Conservation (phyloP, 176 grass and related monocot genomes). For the Pontederia crassipes region DNA sequence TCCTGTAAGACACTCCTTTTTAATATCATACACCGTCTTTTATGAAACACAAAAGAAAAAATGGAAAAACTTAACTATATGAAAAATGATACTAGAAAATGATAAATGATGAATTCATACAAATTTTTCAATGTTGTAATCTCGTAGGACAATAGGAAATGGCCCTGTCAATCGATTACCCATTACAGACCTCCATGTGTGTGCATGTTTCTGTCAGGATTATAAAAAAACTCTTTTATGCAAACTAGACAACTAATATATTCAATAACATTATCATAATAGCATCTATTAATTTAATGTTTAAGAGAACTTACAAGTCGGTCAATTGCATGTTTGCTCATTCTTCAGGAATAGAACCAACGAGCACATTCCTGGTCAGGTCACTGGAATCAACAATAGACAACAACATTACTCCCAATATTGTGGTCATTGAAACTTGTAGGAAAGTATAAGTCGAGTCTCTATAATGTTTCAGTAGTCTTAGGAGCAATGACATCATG, state of each 20-base stretch:
- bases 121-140: conserved; percentile 68
- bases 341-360: conserved; percentile 41
- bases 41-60: background rate
- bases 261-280: too few relatives aligned
- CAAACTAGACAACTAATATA: conserved; percentile 2
- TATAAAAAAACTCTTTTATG: conserved; percentile 1
- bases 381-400: conserved; percentile 31
- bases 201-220: background rate
- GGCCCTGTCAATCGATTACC: conserved; percentile 70
- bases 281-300: conserved; percentile 13
- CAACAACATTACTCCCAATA: background rate
- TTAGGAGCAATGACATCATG: too few relatives aligned
- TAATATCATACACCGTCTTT: too few relatives aligned
- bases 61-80: conserved; percentile 6
- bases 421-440: background rate
- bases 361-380: conserved; percentile 60
- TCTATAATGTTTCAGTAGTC: too few relatives aligned
- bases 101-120: conserved; percentile 23
- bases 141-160: conserved; percentile 55
- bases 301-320: conserved; percentile 49
- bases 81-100: too few relatives aligned
- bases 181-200: conserved; percentile 54
- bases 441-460: too few relatives aligned
- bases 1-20: conserved; percentile 40
- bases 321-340: conserved; percentile 61